Evolutionary conservation across 805 yeast species (phyloP), one percentile per base, ranked within the genome.

Genomic region (Pichia membranifaciens): DNA sequence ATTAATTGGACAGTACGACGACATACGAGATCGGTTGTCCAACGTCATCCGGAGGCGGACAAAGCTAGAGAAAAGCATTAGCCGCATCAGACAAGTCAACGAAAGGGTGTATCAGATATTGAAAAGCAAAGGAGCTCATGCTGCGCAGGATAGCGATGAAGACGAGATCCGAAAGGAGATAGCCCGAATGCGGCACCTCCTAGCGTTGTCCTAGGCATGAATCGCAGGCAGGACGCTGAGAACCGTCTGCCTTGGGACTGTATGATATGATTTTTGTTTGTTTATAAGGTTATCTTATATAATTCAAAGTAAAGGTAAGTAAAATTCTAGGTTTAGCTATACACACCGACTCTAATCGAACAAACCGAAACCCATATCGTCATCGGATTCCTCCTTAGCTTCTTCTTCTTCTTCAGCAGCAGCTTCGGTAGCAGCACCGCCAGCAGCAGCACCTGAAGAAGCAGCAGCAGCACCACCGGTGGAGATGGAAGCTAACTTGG

Each of bases 401-500:
- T 70, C 78, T 59, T 66, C 83, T 58, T 66, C 82, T 61, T 73
- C 90, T 64, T 76, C 88, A 64, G 73, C 82, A 59, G 70, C 87
- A 61, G 72, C 93, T 52, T 70, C 93, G 52, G 72, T 95, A 50
- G 73, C 93, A 57, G 75, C 88, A 59, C 77, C 85, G 58, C 79
- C 86, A 65, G 78, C 83, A 64, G 83, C 82, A 63, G 84, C 79
- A 60, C 85, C 82, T 66, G 78, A 79, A 66, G 76, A 79, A 67
- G 84, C 72, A 66, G 88, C 80, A 72, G 93, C 96, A 72, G 96
- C 93, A 76, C 96, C 97, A 73, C 96, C 97, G 67, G 96, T 65
- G 74, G 98, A 97, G 60, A 91, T 95, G 61, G 98, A 82, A 62
- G 98, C 95, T 71, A 93, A 87, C 81, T 93, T 93, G 76, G 84